Evolutionary conservation across 805 yeast genomes (phyloP), one percentile per base, ranked within the genome.

Genomic region (Jamesozyma piceae): DNA sequence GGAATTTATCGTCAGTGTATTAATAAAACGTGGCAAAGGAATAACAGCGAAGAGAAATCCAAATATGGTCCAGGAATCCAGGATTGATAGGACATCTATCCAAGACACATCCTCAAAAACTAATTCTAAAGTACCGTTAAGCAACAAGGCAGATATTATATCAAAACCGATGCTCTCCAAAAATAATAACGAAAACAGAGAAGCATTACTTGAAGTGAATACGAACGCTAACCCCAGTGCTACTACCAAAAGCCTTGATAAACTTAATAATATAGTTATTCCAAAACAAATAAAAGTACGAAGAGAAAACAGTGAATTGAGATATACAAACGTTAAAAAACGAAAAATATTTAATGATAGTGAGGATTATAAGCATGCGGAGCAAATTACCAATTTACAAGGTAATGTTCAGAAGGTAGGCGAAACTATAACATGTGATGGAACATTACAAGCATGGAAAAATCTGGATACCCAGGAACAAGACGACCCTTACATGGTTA

Each of bases 401-500:
- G 19, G 26, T 13, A 27, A 28, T 15, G 13, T 11, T 6, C 20
- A 30, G 19, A 17, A 18, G 21, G 18, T 14, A 3, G n/a, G 3
- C 5, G 4, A 8, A 19, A 5, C 6, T 4, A 14, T 6, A 6
- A 9, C 13, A 11, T 24, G 24, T 19, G 17, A 24, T 37, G 27
- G 6, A 27, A 19, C 33, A 8, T 15, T 11, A 30, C 13, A 17
- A 3, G 13, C 15, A 37, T 52, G 58, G 55, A 38, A 76, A 50
- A 86, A 81, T 59, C 65, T 82, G 46, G 92, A 82, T 54, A 75
- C 71, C 26, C 83, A 77, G 47, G 89, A 82, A 57, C 57, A 63
- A 37, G 81, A 78, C 49, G 90, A 82, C 58, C 85, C 88, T n/a
- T 62, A 82, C 48, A 85, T 89, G 95, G 95, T 82, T 19, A 73